These are phyloP conservation scores for Striga asiatica DNA, from an alignment of 257 asterid genomes.

Conservation along the genomic window DNA sequence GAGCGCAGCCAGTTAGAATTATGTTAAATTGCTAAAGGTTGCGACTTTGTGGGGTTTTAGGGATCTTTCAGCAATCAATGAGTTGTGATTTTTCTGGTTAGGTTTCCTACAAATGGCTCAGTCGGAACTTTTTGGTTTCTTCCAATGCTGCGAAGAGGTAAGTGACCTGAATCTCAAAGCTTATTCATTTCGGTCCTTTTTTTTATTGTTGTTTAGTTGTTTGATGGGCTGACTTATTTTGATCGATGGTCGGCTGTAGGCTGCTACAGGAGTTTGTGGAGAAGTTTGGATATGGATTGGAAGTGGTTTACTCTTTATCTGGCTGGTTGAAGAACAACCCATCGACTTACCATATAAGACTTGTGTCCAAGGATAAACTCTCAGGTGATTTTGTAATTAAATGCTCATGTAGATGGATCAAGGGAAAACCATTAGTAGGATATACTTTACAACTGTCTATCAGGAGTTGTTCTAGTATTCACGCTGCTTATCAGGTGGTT, in stretches of 20 bases:
- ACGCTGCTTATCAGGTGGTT: background rate
- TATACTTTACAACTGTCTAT: no score
- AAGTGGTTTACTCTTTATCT: constrained; percentile 59
- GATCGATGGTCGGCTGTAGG: constrained; percentile 27
- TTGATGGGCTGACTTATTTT: constrained; percentile 1
- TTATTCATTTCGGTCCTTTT: background rate
- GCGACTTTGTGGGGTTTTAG: background rate
- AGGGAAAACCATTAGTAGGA: no score
- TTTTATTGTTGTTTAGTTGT: background rate
- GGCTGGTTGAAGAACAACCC: constrained; percentile 79
- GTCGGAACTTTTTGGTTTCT: constrained; percentile 75
- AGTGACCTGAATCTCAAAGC: background rate
- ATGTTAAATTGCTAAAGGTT: no score
- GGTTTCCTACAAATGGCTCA: constrained; percentile 99
- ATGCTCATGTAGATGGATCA: no score
- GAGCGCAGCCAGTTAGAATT: no score
- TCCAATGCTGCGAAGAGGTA: constrained; percentile 92
- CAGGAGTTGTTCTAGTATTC: background rate
- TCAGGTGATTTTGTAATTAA: constrained; percentile 41
- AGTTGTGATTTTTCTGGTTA: constrained; percentile 13
- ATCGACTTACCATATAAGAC: constrained; percentile 56
- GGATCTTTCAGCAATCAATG: background rate
- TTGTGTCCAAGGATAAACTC: constrained; percentile 57
- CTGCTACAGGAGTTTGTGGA: constrained; percentile 75
- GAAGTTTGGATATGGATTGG: constrained; percentile 53